Evolutionary conservation across 352 stramenopile genomes (phyloP), one percentile per base, ranked within the genome.

Genomic region (Blastocystis sp.): DNA sequence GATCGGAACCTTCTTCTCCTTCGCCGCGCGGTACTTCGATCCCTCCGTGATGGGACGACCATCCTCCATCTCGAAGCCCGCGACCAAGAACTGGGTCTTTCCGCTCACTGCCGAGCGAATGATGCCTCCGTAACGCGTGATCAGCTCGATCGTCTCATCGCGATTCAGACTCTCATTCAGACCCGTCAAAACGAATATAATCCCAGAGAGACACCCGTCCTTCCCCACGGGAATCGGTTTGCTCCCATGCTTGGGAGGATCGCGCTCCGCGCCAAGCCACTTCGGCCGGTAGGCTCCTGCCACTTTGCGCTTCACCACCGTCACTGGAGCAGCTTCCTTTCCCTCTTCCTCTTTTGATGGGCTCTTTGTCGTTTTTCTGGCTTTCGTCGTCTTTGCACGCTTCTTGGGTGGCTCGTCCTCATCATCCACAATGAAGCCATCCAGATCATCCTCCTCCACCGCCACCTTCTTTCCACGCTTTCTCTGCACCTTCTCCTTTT

Each of bases 381-480:
- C 62, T 69, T 1, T 69, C 14, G 28, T 69, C 11, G 62, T 48
- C 59, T 45, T 54, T 19, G 28, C 79, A 45, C 11, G 63, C 52
- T 77, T 79, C n/a, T 87, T 87, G 3, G 42, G 17, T 11, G 43
- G 87, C 48, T 38, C 54, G 11, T 77, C 45, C 68, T 63, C 14
- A n/a, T 74, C 64, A 45, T 74, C 64, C 28, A 74, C 64, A 45
- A 74, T 74, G 28, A 74, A 74, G 6, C 10, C 19, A 9, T 74
- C 19, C 64, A 74, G 7, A 74, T 74, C 64, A 62, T 74, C 64
- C 3, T 24, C 64, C 14, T 42, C 28, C 10, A 17, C 19, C 21
- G 24, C 24, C 10, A 3, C 4, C 64, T 74, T 74, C 64, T 14
- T 24, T 17, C 42, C 7, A 42, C 17, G 17, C 3, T 42, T 19